Percentiles rank a stretch among this genome's conserved stretches.
These are phyloP conservation scores for Neofusicoccum kwambonambiense DNA, from an alignment of 2,329 filamentous ascomycete species.

Conservation along the genomic window DNA sequence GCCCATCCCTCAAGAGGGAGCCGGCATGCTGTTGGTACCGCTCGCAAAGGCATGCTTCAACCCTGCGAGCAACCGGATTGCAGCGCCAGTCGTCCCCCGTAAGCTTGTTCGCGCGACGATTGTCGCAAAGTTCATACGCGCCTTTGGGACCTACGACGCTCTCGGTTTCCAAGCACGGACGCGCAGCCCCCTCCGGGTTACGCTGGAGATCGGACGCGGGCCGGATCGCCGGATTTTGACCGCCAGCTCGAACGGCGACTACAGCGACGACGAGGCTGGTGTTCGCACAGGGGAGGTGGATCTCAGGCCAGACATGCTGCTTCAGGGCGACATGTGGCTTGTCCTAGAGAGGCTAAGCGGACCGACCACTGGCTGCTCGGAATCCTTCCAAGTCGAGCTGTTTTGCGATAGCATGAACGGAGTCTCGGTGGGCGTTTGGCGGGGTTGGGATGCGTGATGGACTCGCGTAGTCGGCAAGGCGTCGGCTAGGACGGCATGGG, in stretches of 20 bases:
- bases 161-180: slow-evolving; percentile 19
- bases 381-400: slow-evolving; percentile 53
- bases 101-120: slow-evolving; percentile 64
- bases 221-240: slow-evolving; percentile 65
- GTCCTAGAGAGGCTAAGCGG: slow-evolving; percentile 78
- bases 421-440: slow-evolving; percentile 47
- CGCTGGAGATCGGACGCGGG: slow-evolving; percentile 70
- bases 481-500: not conserved
- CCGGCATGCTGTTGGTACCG: slow-evolving; percentile 67
- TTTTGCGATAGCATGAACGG: slow-evolving; percentile 46
- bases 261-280: slow-evolving; percentile 64
- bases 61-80: slow-evolving; percentile 52
- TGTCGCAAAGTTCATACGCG: slow-evolving; percentile 47
- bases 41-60: slow-evolving; percentile 56
- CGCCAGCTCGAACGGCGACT: slow-evolving; percentile 69
- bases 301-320: slow-evolving; percentile 60
- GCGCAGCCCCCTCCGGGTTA: slow-evolving; percentile 62
- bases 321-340: slow-evolving; percentile 67
- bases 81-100: slow-evolving; percentile 50
- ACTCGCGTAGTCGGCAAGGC: slow-evolving; percentile 10
- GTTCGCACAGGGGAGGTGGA: slow-evolving; percentile 73
- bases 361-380: slow-evolving; percentile 45
- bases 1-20: slow-evolving; percentile 68
- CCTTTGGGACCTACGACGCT: slow-evolving; percentile 20
- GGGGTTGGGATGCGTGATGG: slow-evolving; percentile 40